A percentile compares a stretch with the other conserved stretches of the same genome.
Evolutionary conservation across 768 basidiomycete genomes (phyloP).

Genomic region (Lactifluus subvellereus): DNA sequence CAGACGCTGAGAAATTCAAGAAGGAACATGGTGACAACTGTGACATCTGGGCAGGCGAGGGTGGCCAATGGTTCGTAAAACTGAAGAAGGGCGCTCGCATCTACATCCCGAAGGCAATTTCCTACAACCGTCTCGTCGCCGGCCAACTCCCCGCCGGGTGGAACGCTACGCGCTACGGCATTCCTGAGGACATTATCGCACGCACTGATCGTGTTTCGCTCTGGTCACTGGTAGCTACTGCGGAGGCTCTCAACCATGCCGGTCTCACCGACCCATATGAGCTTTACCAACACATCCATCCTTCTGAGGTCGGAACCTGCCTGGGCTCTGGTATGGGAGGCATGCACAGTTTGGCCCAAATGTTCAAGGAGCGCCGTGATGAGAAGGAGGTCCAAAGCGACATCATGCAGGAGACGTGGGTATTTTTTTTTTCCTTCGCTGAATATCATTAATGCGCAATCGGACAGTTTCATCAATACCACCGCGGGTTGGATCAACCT

Average conservation of each 20-base stretch:
- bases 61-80: slow-evolving; percentile 96
- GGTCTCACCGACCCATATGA: slow-evolving; percentile 98
- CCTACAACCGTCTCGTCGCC: slow-evolving; percentile 89
- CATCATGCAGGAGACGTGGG: slow-evolving; percentile 95
- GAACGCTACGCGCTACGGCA: slow-evolving; percentile 94
- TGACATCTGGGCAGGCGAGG: slow-evolving; percentile 88
- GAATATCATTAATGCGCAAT: background rate
- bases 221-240: slow-evolving; percentile 92
- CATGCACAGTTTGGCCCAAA: slow-evolving; percentile 79
- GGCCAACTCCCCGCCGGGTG: slow-evolving; percentile 98
- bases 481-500: slow-evolving; percentile 98
- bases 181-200: slow-evolving; percentile 91
- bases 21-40: slow-evolving; percentile 94
- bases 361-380: slow-evolving; percentile 99
- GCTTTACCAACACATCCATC: slow-evolving; percentile 93
- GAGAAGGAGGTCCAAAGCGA: slow-evolving; percentile 99
- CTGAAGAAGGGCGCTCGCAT: slow-evolving; percentile 97
- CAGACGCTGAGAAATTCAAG: slow-evolving; percentile 93
- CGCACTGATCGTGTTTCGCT: slow-evolving; percentile 91
- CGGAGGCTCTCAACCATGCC: slow-evolving; percentile 94
- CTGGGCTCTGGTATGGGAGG: slow-evolving; percentile 99
- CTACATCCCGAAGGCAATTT: slow-evolving; percentile 90
- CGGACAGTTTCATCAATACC: slow-evolving; percentile 90
- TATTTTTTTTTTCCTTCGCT: slow-evolving; percentile 19
- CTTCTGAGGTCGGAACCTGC: slow-evolving; percentile 90